A percentile compares a stretch with the other conserved stretches of the same genome.
Conservation (phyloP, 2,329 filamentous ascomycete genomes). For the Rutstroemia sp. region DNA sequence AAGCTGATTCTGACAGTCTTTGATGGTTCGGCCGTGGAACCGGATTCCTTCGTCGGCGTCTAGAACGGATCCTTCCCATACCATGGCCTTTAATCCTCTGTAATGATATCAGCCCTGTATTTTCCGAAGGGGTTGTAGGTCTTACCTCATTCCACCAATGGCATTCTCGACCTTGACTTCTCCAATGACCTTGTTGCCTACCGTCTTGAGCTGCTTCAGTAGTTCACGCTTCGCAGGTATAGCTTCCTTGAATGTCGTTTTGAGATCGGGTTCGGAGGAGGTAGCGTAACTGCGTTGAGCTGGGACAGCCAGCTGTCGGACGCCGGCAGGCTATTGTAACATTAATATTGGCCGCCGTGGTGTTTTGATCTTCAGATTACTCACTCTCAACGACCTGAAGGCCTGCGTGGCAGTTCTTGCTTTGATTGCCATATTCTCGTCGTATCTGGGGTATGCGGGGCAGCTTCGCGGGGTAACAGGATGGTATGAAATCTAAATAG, state of each 20-base stretch:
- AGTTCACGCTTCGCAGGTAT: slow-evolving; percentile 93
- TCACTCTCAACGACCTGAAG: slow-evolving; percentile 57
- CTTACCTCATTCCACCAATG: slow-evolving; percentile 83
- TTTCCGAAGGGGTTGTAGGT: neutral
- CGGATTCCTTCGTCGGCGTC: slow-evolving; percentile 96
- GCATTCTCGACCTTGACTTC: slow-evolving; percentile 92
- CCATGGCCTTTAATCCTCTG: slow-evolving; percentile 87
- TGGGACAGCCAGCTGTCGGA: slow-evolving; percentile 28
- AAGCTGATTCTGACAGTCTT: slow-evolving; percentile 89
- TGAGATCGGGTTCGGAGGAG: slow-evolving; percentile 79
- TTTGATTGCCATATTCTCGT: slow-evolving; percentile 52
- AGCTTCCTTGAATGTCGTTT: slow-evolving; percentile 71
- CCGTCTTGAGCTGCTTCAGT: slow-evolving; percentile 85
- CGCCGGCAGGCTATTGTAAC: slow-evolving; percentile 23
- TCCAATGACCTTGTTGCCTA: slow-evolving; percentile 75
- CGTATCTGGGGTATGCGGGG: slow-evolving; percentile 6
- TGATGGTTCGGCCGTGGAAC: slow-evolving; percentile 96
- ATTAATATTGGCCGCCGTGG: slow-evolving; percentile 3
- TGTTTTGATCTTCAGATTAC: slow-evolving; percentile 20
- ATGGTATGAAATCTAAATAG: neutral
- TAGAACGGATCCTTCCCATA: slow-evolving; percentile 97
- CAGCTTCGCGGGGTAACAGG: slow-evolving; percentile 1
- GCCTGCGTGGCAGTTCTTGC: slow-evolving; percentile 55
- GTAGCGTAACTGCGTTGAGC: slow-evolving; percentile 58
- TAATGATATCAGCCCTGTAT: slow-evolving; percentile 14